phyloP scores from a whole-genome alignment of 75 land plant species.

The Azolla pinnata region DNA sequence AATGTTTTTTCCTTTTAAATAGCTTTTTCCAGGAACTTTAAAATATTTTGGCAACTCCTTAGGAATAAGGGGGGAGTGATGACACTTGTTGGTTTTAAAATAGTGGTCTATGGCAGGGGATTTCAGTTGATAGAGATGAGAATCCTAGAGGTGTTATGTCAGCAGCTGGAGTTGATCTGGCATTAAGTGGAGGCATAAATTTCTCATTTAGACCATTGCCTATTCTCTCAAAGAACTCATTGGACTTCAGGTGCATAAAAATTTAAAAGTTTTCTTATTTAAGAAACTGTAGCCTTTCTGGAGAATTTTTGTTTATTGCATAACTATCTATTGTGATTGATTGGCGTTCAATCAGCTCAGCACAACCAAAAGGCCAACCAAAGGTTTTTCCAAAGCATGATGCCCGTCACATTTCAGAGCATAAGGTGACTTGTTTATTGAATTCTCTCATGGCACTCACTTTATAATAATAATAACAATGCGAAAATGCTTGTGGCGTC shows the following conservation, averaged over 20 bases:
- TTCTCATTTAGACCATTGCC: constrained; percentile 45
- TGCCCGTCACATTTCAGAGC: constrained; percentile 83
- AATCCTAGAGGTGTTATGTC: constrained; percentile 18
- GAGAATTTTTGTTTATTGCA: background rate
- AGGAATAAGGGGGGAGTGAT: background rate
- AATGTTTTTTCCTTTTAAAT: too few relatives aligned
- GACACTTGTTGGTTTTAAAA: background rate
- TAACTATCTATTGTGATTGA: background rate
- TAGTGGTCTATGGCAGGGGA: constrained; percentile 38
- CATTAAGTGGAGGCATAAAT: constrained; percentile 11
- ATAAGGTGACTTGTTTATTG: too few relatives aligned
- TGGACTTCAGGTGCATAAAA: constrained; percentile 64
- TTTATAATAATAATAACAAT: too few relatives aligned
- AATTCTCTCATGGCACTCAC: too few relatives aligned
- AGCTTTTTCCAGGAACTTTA: too few relatives aligned
- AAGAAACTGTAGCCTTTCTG: background rate
- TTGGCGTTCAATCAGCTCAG: constrained; percentile 1
- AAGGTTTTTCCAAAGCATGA: constrained; percentile 81
- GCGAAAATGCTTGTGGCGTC: background rate
- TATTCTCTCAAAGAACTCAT: constrained; percentile 23
- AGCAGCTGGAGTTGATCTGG: constrained; percentile 17
- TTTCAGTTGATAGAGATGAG: constrained; percentile 75
- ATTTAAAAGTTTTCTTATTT: too few relatives aligned
- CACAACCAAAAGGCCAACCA: constrained; percentile 47
- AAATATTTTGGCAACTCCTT: too few relatives aligned